Conservation (phyloP, 257 asterid genomes). For the Henckelia pumila region DNA sequence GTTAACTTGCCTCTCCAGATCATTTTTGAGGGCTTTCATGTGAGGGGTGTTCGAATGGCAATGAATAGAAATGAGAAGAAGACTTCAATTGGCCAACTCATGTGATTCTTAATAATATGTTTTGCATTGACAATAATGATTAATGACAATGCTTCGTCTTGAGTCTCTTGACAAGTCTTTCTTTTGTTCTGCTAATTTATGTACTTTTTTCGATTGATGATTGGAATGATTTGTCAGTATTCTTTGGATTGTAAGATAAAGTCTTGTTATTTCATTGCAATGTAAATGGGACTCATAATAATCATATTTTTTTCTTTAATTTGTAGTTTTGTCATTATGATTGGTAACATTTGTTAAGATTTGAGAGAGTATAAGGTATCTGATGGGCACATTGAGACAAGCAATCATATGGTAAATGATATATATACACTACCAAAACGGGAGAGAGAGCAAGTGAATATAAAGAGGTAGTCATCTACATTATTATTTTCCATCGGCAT, state of each 20-base stretch:
- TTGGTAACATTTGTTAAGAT: neutral
- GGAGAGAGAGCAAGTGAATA: neutral
- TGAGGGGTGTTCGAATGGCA: too few relatives aligned
- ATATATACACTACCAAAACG: neutral
- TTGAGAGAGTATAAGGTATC: neutral
- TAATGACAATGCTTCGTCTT: too few relatives aligned
- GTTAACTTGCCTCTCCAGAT: too few relatives aligned
- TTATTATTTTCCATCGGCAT: conserved; percentile 15
- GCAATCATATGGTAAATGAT: neutral
- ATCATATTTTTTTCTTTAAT: neutral
- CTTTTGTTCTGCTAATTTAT: too few relatives aligned
- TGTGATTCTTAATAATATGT: too few relatives aligned
- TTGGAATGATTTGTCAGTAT: neutral
- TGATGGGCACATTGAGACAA: conserved; percentile 16
- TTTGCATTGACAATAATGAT: too few relatives aligned
- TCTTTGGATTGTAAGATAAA: conserved; percentile 12
- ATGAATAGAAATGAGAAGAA: too few relatives aligned
- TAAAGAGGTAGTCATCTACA: conserved; percentile 8
- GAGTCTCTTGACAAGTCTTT: too few relatives aligned
- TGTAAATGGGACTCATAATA: conserved; percentile 1
- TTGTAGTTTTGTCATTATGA: neutral
- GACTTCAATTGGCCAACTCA: too few relatives aligned
- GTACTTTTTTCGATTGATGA: too few relatives aligned
- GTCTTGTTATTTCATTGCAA: conserved; percentile 6
- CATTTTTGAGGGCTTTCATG: too few relatives aligned